phyloP scores from a whole-genome alignment of 139 green algal genomes.

The Ettlia oleoabundans region DNA sequence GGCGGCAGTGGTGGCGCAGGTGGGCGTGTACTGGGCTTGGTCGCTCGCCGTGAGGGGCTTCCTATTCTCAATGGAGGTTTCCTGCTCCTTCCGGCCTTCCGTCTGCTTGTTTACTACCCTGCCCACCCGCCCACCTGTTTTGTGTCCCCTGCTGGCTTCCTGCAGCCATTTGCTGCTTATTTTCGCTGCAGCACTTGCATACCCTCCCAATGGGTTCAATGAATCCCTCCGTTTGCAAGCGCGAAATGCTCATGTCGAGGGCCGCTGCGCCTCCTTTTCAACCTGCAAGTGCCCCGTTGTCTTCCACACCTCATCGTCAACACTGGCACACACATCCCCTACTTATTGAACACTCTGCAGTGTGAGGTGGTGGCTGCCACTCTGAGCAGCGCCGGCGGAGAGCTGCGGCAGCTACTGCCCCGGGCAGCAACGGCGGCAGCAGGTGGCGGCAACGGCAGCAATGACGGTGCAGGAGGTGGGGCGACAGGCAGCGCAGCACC shows the following conservation, averaged over 20 bases:
- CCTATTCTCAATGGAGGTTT: neutral
- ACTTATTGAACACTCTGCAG: constrained; percentile 47
- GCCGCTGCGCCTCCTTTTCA: too few relatives aligned
- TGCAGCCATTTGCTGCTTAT: too few relatives aligned
- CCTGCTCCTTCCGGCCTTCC: neutral
- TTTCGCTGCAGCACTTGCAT: too few relatives aligned
- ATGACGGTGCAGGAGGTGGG: neutral
- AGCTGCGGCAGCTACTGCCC: constrained; percentile 48
- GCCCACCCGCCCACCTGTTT: too few relatives aligned
- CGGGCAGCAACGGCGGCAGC: neutral
- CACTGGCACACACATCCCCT: too few relatives aligned
- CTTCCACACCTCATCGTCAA: too few relatives aligned
- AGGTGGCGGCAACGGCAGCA: neutral
- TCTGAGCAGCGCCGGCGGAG: constrained; percentile 68
- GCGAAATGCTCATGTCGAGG: too few relatives aligned
- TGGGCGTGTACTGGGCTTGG: neutral
- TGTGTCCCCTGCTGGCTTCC: too few relatives aligned
- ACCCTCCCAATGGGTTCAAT: too few relatives aligned
- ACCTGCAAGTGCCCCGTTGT: too few relatives aligned
- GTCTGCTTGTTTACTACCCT: too few relatives aligned
- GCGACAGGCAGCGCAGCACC: neutral
- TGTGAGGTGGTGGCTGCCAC: constrained; percentile 78
- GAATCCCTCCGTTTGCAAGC: too few relatives aligned
- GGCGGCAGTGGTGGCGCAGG: constrained; percentile 22
- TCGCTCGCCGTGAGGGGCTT: neutral